A percentile compares a stretch with the other conserved stretches of the same genome.
Conservation (phyloP, 257 asterid species). For the Agastache rugosa region DNA sequence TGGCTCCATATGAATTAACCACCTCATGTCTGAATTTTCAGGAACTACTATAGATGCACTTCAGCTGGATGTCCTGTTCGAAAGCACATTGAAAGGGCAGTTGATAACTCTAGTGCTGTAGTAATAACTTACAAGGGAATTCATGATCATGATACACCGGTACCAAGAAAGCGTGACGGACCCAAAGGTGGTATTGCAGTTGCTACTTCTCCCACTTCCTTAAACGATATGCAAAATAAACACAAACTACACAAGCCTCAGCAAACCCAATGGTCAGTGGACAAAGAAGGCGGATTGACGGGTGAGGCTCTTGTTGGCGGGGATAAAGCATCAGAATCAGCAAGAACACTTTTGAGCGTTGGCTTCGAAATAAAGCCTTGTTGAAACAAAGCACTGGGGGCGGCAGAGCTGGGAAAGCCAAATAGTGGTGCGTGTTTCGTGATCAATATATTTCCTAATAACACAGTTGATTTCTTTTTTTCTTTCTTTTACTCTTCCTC, state of each 20-base stretch:
- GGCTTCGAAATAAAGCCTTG: slow-evolving; percentile 87
- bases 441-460: slow-evolving; percentile 32
- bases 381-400: slow-evolving; percentile 42
- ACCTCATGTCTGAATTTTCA: slow-evolving; percentile 41
- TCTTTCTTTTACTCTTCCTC: not conserved
- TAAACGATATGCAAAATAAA: slow-evolving; percentile 40
- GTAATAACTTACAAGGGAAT: slow-evolving; percentile 80
- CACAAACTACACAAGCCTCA: slow-evolving; percentile 44
- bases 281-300: slow-evolving; percentile 60
- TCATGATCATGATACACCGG: slow-evolving; percentile 84
- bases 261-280: slow-evolving; percentile 67
- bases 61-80: slow-evolving; percentile 93
- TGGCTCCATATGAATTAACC: slow-evolving; percentile 20
- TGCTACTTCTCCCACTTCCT: slow-evolving; percentile 54
- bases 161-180: slow-evolving; percentile 70
- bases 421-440: slow-evolving; percentile 26
- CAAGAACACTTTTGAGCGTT: slow-evolving; percentile 68
- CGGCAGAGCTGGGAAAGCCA: slow-evolving; percentile 10
- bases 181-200: slow-evolving; percentile 48
- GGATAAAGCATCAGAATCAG: slow-evolving; percentile 53
- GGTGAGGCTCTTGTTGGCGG: slow-evolving; percentile 53
- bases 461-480: slow-evolving; percentile 20
- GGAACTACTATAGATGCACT: slow-evolving; percentile 93
- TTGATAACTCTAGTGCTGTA: slow-evolving; percentile 58
- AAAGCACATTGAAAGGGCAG: slow-evolving; percentile 81